Evolutionary conservation across 2,329 filamentous ascomycete genomes (phyloP), one percentile per base, ranked within the genome.

Genomic region (Hymenoscyphus infarciens): DNA sequence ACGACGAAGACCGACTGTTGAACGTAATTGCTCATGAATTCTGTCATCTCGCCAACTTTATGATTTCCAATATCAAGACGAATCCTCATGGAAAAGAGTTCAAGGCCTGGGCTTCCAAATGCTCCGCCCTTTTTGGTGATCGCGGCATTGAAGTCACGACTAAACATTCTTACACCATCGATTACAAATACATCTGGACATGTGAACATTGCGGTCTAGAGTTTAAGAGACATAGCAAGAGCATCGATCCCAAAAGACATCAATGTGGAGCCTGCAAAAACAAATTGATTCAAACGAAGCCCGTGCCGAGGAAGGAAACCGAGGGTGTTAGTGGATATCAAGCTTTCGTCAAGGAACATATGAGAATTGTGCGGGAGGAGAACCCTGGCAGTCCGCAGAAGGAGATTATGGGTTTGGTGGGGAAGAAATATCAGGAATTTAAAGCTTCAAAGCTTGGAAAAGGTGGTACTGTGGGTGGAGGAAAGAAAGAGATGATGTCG

Each of bases 1-100:
- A 92, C 73, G 83, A 88, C 71, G 85, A 90, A 68, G 77, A 89
- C 63, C 86, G 91, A 2, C 82, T 98, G 1, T 82, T 95, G 66
- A 97, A 97, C 75, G 92, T 95, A 0, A 78, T 98, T n/a, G 92
- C 94, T 0, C 95, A 99, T 74, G 95, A 99, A 71, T 98, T 95
- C 78, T 98, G 95, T 75, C 95, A 99, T 73, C 79, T 98, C 1
- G 88, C 91, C 53, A 96, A 92, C 71, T 97, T 94, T 75, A 96
- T 98, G 86, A 80, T 98, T 66, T 88, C 83, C 57, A 86, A 87
- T 39, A 79, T 93, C 39, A 87, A 85, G 53, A 87, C 86, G 61
- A 88, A 90, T 65, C 91, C 92, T 0, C 93, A 97, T 73, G 93
- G 93, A 25, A 82, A 84, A 13, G 89, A 91, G 70, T 97, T 97